These are phyloP conservation scores for Podaxis sp. DNA, from an alignment of 768 basidiomycete genomes.

Conservation along the genomic window DNA sequence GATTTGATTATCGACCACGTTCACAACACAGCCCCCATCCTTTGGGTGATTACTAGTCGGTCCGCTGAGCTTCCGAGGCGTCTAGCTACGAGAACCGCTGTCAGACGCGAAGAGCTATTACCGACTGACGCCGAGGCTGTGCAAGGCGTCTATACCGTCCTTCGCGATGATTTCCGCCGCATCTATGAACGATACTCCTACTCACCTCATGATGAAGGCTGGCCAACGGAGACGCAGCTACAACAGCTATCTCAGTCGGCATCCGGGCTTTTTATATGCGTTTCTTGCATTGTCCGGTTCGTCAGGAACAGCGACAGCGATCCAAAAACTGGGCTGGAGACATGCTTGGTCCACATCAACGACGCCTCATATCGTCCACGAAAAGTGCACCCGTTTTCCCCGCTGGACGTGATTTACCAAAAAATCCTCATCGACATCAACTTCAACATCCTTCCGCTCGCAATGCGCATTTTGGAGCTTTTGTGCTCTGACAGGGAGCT, in stretches of 20 bases:
- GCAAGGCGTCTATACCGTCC: background rate
- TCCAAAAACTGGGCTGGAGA: background rate
- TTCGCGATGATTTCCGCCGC: background rate
- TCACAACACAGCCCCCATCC: background rate
- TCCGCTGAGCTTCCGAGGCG: background rate
- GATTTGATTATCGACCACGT: too few relatives aligned
- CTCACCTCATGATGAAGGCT: background rate
- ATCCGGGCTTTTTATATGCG: constrained; percentile 1
- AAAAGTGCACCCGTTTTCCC: background rate
- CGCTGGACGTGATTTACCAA: background rate
- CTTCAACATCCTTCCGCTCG: background rate
- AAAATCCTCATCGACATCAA: background rate
- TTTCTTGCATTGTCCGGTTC: background rate
- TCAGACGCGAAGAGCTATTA: background rate
- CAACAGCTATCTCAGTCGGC: background rate
- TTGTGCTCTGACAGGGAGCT: background rate
- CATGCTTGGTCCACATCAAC: background rate
- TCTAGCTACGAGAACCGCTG: background rate
- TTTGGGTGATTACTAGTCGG: background rate
- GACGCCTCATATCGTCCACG: background rate
- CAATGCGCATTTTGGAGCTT: background rate
- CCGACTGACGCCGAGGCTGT: background rate
- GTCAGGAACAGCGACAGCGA: background rate
- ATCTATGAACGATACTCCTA: background rate
- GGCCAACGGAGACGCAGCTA: background rate